Conservation (phyloP, 2,329 filamentous ascomycete genomes). For the Fusarium verrucosum region DNA sequence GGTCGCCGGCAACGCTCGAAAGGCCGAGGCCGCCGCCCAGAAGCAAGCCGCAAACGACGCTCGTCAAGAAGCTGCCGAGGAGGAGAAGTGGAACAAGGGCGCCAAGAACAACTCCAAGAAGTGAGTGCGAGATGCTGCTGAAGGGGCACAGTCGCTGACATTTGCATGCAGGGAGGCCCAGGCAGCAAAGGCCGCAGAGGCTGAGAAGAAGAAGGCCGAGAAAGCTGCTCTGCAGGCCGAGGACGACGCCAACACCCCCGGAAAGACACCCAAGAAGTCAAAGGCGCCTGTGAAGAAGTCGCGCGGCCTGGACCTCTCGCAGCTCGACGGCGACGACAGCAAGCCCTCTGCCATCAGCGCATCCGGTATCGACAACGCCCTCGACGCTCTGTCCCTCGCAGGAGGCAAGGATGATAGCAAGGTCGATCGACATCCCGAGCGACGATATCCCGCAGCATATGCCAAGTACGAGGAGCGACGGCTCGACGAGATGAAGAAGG, state of each 20-base stretch:
- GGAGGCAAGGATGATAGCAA: slow-evolving; percentile 67
- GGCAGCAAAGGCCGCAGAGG: slow-evolving; percentile 77
- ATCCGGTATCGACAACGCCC: slow-evolving; percentile 89
- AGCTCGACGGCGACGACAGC: slow-evolving; percentile 71
- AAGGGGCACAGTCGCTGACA: slow-evolving; percentile 21
- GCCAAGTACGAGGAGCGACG: slow-evolving; percentile 83
- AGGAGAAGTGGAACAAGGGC: slow-evolving; percentile 84
- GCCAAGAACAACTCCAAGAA: slow-evolving; percentile 87
- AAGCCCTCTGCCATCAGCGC: slow-evolving; percentile 75
- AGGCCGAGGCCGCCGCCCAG: slow-evolving; percentile 84
- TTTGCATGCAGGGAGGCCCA: slow-evolving; percentile 49
- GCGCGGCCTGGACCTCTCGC: slow-evolving; percentile 76
- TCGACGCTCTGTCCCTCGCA: slow-evolving; percentile 82
- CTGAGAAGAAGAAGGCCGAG: slow-evolving; percentile 92
- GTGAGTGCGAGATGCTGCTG: slow-evolving; percentile 61
- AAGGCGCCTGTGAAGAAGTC: slow-evolving; percentile 76
- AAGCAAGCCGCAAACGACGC: slow-evolving; percentile 79
- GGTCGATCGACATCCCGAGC: slow-evolving; percentile 88
- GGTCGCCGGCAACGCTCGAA: slow-evolving; percentile 86
- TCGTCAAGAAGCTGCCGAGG: slow-evolving; percentile 73
- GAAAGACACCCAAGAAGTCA: slow-evolving; percentile 71
- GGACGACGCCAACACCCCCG: slow-evolving; percentile 75
- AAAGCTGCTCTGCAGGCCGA: slow-evolving; percentile 82
- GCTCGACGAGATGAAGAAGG: slow-evolving; percentile 84
- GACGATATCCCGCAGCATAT: slow-evolving; percentile 86